A percentile compares a stretch with the other conserved stretches of the same genome.
These are phyloP conservation scores for Rosa rugosa DNA, from an alignment of 306 rosid genomes.

Conservation along the genomic window DNA sequence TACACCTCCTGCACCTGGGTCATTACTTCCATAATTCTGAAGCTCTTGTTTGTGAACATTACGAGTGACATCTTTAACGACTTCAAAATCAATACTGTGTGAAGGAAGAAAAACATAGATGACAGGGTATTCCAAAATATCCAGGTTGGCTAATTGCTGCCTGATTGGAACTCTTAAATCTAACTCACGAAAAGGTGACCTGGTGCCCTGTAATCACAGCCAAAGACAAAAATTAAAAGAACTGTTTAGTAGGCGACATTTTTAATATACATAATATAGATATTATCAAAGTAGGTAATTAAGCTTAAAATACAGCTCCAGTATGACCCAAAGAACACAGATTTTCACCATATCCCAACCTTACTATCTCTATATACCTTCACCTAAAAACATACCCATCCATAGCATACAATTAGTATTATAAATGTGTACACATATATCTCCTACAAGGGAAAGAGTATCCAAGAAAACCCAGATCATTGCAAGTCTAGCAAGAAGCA, in stretches of 20 bases:
- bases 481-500: conserved; percentile 11
- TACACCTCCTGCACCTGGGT: conserved; percentile 42
- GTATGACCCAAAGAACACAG: background rate
- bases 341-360: background rate
- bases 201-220: conserved; percentile 51
- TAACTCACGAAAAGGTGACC: conserved; percentile 65
- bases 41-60: conserved; percentile 33
- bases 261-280: background rate
- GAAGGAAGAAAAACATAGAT: conserved; percentile 70
- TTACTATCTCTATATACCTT: background rate
- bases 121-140: conserved; percentile 81
- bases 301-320: background rate
- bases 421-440: background rate
- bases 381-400: background rate
- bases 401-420: background rate
- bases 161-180: conserved; percentile 65
- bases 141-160: conserved; percentile 58
- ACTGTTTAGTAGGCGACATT: background rate
- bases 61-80: conserved; percentile 42
- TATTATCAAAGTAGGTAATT: background rate
- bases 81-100: conserved; percentile 59
- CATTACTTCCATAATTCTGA: conserved; percentile 31
- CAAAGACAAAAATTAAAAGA: background rate
- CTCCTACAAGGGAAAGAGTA: background rate
- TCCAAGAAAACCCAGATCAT: background rate